Base-by-base conservation (phyloP, 192 early-diverging fungal species). In the Globomyces pollinis-pini region DNA sequence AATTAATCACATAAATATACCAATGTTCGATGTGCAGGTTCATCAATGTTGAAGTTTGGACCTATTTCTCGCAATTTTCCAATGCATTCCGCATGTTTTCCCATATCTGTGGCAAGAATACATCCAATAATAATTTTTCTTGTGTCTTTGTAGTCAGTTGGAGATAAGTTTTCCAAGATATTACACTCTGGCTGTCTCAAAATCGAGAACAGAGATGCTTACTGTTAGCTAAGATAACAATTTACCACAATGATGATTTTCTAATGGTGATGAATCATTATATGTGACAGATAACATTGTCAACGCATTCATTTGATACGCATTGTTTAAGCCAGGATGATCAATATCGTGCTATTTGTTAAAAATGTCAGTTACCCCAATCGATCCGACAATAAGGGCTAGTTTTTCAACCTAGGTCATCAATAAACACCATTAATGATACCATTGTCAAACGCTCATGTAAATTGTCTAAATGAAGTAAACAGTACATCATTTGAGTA, bases 71-170 rank as follows among this genome's bases (percentile, higher is more conserved):
- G 75, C 61, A 76, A 67, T 38, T 55, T 61, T 1, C 66, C 34
- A 50, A 76, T 45, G 20, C 73, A 67, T 44, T 79, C 71, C 33
- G 73, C 73, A 44, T 80, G 78, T 50, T 69, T 75, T 2, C 73
- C 75, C 75, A 80, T 73, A 52, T 80, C 78, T 11, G 78, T 80
- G 24, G 78, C 72, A 9, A 80, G 52, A 42, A 80, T 73, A 61
- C 75, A 75, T 35, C 50, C 36, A 42, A 80, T 76, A 18, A 78
- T 65, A n/a, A 61, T 54, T 45, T 80, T 80, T 23, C 78, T 51
- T 1, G 60, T 58, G n/a, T 80, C 75, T 13, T 63, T 63, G 60
- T 67, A 74, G 16, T 65, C 60, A 4, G 63, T 43, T 33, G 65
- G 61, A 21, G 60, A 26, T 18, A 76, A 41, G 29, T 47, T 57